A percentile compares a stretch with the other conserved stretches of the same genome.
phyloP scores from a whole-genome alignment of 345 rosid genomes.

The Lepidium didymum region DNA sequence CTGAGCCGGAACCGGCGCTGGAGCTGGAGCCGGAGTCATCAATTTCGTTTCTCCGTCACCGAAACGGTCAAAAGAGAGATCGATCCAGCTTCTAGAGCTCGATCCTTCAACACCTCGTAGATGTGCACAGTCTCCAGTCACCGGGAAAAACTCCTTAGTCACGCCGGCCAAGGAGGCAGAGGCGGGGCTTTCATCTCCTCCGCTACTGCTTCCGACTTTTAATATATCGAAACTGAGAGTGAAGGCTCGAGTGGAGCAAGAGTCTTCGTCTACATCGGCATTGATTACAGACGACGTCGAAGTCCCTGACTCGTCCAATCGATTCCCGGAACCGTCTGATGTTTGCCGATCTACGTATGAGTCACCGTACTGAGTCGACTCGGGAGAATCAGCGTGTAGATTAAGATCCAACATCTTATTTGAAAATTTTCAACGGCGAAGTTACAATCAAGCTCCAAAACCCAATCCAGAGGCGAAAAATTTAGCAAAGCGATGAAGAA shows the following conservation, averaged over 20 bases:
- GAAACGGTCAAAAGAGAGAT: conserved; percentile 38
- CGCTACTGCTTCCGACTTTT: conserved; percentile 39
- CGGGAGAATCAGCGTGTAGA: conserved; percentile 50
- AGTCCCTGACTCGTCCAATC: conserved; percentile 56
- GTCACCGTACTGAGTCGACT: conserved; percentile 47
- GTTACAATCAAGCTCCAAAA: not conserved
- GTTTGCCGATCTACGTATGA: conserved; percentile 34
- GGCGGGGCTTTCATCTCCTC: conserved; percentile 3
- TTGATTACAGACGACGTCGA: conserved; percentile 80
- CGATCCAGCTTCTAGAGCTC: conserved; percentile 47
- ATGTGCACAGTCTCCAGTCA: conserved; percentile 26
- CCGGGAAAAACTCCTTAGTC: conserved; percentile 67
- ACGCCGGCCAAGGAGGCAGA: conserved; percentile 17
- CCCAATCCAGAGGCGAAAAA: not conserved
- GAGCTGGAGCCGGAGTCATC: conserved; percentile 36
- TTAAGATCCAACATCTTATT: conserved; percentile 82
- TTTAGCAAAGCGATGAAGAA: conserved; percentile 15
- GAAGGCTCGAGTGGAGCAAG: conserved; percentile 55
- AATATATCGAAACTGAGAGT: conserved; percentile 63
- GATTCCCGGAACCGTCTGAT: conserved; percentile 37
- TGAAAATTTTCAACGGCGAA: not conserved
- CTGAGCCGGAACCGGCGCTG: conserved; percentile 38
- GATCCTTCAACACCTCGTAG: conserved; percentile 29
- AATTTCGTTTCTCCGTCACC: conserved; percentile 23
- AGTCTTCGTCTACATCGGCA: conserved; percentile 61